Evolutionary conservation across 116 monocot genomes (phyloP), one percentile per base, ranked within the genome.

Genomic region (Iris pallida): DNA sequence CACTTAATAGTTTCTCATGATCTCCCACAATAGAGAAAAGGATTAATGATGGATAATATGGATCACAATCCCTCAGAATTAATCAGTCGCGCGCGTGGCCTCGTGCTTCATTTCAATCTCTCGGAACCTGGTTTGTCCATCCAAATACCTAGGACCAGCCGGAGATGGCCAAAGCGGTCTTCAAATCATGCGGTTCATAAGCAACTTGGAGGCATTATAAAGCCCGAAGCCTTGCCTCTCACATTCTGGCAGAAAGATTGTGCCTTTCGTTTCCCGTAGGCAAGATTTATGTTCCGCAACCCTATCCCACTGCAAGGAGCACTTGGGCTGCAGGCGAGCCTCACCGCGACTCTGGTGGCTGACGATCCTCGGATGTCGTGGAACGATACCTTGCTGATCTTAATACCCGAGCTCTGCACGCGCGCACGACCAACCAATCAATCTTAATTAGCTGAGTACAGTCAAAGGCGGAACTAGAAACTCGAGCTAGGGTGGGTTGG

Each of bases 331-430:
- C 67, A 67, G 19, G 49, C 67, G 12, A 67, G 4, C 40, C 13
- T 67, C 42, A 67, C n/a, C 8, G 67, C 67, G 4, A 41, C 47
- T 19, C 4, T 51, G 4, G 67, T 67, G 6, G 53, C 14, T 5
- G 67, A 67, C 10, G 67, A 52, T 8, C 67, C 67, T 10, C 40
- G 20, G 52, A 67, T 52, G 12, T 67, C 54, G 40, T 20, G 41
- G 17, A 67, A 67, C 8, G 19, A 51, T 15, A 67, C 67, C 53
- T 19, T 9, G 41, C 67, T 67, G 8, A 67, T 67, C 67, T 67
- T 67, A 10, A 67, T 54, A 2, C 67, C 67, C 7, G 67, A 67
- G 30, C 20, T 67, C 67, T 67, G 67, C 14, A 16, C 2, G 16
- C 9, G 9, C 5, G 47, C 5, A 51, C 1, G 1, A 51, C 7